Base-by-base conservation (phyloP, 2,329 filamentous ascomycete species). In the Phyllosticta citriasiana region DNA sequence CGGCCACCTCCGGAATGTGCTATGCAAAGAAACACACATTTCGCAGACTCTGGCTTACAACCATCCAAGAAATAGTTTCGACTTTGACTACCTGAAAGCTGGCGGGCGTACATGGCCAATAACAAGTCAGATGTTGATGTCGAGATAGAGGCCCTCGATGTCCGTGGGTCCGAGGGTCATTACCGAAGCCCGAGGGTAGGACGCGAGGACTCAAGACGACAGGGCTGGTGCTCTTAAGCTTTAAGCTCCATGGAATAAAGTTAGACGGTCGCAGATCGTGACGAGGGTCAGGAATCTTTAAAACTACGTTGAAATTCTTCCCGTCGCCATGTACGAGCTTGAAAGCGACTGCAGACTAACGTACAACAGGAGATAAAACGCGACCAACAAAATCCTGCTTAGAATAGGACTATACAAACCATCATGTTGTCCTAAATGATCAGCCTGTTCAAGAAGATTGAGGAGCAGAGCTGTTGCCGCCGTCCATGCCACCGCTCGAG, bases 381-480 rank as follows among this genome's bases (percentile, higher is more conserved):
- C 12, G 12, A n/a, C 6, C 6, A 47, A 47, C 2, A 47, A 47
- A 47, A 4, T 16, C n/a, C 6, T 16, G n/a, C n/a, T 4, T 47
- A 10, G 14, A 40, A 40, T 12, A 40, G 14, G n/a, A 47, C 6
- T 1, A 47, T 6, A 47, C 16, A 7, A 47, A 4, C 14, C 16
- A n/a, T 5, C 40, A 16, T 47, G 14, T n/a, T 22, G 26, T 22
- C 19, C 22, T 22, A 5, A n/a, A 26, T 4, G 22, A 26, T 22
- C 22, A 53, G 10, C 52, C 14, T 12, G 7, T 26, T 26, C 55
- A 59, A n/a, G 51, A 59, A 10, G 58, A 27, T 35, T 35, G 55
- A 24, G 60, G 55, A 25, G 53, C 55, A 52, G 57, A 57, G 52
- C 53, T 53, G 19, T 27, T 35, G 22, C 56, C 56, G 14, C 61